Percentiles rank a stretch among this genome's conserved stretches.
These are phyloP conservation scores for Diaporthe vaccinii DNA, from an alignment of 2,329 filamentous ascomycete genomes.

Conservation along the genomic window DNA sequence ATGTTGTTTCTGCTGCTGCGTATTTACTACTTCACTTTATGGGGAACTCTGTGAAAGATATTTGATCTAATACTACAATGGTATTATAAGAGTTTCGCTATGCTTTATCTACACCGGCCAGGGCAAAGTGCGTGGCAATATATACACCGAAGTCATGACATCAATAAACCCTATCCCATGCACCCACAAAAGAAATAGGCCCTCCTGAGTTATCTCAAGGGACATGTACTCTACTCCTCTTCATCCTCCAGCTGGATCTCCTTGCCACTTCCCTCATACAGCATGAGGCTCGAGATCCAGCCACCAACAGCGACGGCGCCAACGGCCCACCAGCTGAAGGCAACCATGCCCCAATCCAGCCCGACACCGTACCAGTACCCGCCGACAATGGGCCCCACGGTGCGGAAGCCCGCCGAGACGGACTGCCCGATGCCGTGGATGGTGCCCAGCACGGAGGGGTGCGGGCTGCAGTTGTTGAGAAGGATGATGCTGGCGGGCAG, in stretches of 20 bases:
- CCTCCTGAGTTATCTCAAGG: too few species aligned
- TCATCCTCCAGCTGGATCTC: constrained; percentile 68
- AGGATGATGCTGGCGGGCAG: constrained; percentile 71
- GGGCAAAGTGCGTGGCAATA: constrained; percentile 18
- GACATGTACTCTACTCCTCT: constrained; percentile 45
- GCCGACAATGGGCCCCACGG: constrained; percentile 64
- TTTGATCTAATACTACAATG: constrained; percentile 21
- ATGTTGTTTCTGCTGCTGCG: not conserved
- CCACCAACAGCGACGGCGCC: constrained; percentile 67
- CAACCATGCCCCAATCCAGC: constrained; percentile 60
- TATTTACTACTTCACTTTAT: not conserved
- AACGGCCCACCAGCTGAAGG: constrained; percentile 62
- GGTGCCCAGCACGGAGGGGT: constrained; percentile 69
- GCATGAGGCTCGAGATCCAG: constrained; percentile 69
- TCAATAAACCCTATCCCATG: constrained; percentile 14
- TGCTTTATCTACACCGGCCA: constrained; percentile 33
- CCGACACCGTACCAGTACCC: constrained; percentile 63
- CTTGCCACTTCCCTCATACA: constrained; percentile 76
- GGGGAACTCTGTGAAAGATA: not conserved
- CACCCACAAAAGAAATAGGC: constrained; percentile 4
- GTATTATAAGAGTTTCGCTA: constrained; percentile 23
- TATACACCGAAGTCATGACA: constrained; percentile 34
- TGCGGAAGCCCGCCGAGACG: constrained; percentile 63
- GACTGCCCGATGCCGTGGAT: constrained; percentile 68
- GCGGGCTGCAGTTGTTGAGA: constrained; percentile 72